A percentile compares a stretch with the other conserved stretches of the same genome.
Conservation (phyloP, 108 stramenopile species). For the Cyclostephanos invisitatus region DNA sequence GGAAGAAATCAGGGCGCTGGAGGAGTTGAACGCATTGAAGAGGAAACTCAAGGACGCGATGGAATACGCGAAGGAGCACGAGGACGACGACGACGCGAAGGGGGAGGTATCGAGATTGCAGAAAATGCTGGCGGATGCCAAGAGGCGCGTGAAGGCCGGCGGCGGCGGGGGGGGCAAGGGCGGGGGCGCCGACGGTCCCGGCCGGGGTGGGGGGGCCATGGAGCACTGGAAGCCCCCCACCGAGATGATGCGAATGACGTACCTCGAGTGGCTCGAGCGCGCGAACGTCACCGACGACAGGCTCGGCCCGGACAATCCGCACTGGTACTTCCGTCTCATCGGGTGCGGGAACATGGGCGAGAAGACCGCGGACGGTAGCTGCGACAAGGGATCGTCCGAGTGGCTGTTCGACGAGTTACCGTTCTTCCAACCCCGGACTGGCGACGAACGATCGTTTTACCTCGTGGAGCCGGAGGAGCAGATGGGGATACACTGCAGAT, state of each 20-base stretch:
- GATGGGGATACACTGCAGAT: constrained; percentile 96
- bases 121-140: constrained; percentile 15
- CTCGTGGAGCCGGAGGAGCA: constrained; percentile 85
- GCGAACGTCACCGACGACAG: constrained; percentile 74
- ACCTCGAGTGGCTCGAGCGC: constrained; percentile 81
- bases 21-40: constrained; percentile 25
- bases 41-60: constrained; percentile 14
- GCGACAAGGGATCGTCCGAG: constrained; percentile 64
- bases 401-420: constrained; percentile 88
- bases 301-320: constrained; percentile 66
- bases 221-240: constrained; percentile 82
- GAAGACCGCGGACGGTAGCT: constrained; percentile 45
- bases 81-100: constrained; percentile 39
- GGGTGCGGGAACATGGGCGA: constrained; percentile 58
- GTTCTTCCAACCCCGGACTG: constrained; percentile 65
- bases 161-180: not conserved
- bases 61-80: constrained; percentile 18
- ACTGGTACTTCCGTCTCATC: constrained; percentile 94
- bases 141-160: not conserved
- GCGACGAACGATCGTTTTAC: constrained; percentile 65
- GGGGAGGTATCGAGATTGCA: constrained; percentile 22
- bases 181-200: not conserved
- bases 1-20: constrained; percentile 26
- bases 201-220: not conserved
- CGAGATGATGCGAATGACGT: constrained; percentile 71